Percentiles rank a stretch among this genome's conserved stretches.
phyloP scores from a whole-genome alignment of 257 asterid species.

The Solanum gandarillasii region DNA sequence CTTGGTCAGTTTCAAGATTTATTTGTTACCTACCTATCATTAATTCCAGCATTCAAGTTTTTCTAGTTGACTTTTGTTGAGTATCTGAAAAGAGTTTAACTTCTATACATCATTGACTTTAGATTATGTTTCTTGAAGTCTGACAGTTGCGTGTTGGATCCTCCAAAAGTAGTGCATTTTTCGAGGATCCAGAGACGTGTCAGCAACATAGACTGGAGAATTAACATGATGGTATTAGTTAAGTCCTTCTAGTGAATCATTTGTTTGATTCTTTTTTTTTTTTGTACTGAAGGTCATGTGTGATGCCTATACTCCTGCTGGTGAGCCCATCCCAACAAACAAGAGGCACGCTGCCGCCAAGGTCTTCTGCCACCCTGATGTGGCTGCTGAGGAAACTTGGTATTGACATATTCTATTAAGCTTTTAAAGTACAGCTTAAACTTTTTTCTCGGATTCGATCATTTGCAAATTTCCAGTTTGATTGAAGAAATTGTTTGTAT shows the following conservation, averaged over 20 bases:
- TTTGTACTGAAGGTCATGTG: slow-evolving; percentile 55
- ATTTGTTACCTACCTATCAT: background rate
- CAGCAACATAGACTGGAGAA: background rate
- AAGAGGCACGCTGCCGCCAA: slow-evolving; percentile 63
- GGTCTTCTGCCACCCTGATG: slow-evolving; percentile 69
- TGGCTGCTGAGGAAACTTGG: slow-evolving; percentile 74
- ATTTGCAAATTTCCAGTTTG: background rate
- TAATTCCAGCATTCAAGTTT: background rate
- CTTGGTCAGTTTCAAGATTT: slow-evolving; percentile 31
- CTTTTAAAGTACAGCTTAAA: background rate
- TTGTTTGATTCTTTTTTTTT: background rate
- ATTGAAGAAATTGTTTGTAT: background rate
- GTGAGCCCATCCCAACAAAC: slow-evolving; percentile 84
- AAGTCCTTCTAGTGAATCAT: background rate
- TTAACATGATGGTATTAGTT: background rate
- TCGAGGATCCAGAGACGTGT: background rate
- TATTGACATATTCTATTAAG: background rate
- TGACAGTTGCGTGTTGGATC: background rate
- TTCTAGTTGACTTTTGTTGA: background rate
- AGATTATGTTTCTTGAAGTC: background rate
- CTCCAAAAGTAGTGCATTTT: background rate
- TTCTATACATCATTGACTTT: background rate
- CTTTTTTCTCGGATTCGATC: background rate
- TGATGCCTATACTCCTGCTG: slow-evolving; percentile 88
- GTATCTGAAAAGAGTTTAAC: background rate